Evolutionary conservation across 176 grass and related monocot genomes (phyloP).

Genomic region (Zea luxurians): DNA sequence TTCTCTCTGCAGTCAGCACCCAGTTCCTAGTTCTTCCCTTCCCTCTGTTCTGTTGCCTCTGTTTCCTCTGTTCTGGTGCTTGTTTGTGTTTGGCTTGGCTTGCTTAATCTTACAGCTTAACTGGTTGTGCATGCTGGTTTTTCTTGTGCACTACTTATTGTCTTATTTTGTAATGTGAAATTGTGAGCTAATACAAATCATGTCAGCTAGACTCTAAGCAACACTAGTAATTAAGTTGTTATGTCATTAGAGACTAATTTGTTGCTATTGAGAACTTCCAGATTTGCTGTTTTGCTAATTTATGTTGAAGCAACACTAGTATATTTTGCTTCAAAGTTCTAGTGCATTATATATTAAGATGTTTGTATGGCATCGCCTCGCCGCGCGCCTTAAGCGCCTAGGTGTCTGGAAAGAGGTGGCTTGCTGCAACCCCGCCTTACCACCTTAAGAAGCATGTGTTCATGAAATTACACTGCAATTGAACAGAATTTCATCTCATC

Average conservation of each 20-base stretch:
- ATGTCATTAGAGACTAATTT: not conserved
- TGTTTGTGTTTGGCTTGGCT: not conserved
- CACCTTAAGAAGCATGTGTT: not conserved
- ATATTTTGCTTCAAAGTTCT: not conserved
- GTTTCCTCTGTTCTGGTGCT: not conserved
- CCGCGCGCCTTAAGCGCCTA: not conserved
- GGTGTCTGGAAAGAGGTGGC: not conserved
- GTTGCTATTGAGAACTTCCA: not conserved
- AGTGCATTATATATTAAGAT: not conserved
- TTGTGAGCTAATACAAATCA: not conserved
- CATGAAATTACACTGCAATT: not conserved
- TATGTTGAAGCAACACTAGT: too few relatives aligned
- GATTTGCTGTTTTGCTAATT: not conserved
- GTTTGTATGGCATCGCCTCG: not conserved
- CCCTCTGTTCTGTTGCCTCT: not conserved
- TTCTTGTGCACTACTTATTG: not conserved
- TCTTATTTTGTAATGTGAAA: constrained; percentile 1
- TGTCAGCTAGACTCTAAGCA: not conserved
- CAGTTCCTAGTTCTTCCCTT: not conserved
- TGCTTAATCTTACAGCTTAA: not conserved
- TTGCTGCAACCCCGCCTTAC: not conserved
- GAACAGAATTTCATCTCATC: not conserved
- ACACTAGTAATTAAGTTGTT: not conserved
- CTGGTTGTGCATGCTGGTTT: not conserved
- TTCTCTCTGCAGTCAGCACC: not conserved